Base-by-base conservation (phyloP, 2,329 filamentous ascomycete genomes). In the Decorospora gaudefroyi region DNA sequence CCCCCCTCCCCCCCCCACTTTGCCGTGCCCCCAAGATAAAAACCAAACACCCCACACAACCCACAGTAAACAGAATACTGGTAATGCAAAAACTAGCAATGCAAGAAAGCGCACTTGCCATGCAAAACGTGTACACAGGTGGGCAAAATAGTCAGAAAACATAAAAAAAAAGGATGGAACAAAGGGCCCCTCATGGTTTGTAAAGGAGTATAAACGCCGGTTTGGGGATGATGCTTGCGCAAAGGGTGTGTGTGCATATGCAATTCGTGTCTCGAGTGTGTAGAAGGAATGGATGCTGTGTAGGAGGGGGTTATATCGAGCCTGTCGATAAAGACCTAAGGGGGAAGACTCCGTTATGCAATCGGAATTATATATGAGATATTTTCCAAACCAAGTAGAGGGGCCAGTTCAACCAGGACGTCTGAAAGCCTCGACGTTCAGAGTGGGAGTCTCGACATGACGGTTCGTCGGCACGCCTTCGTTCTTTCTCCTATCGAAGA, bases 401-500 rank as follows among this genome's bases (percentile, higher is more conserved):
- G 11, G 5, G 6, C 5, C 33, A 27, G 12, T 22, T 53, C 50
- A 74, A 18, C 70, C 69, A 39, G 68, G 68, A 25, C 71, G 78
- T 38, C 79, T 75, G 56, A 86, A 81, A 2, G 82, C 79, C 53
- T 88, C 84, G 4, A 87, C 80, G 1, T 80, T 79, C 15, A 88
- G 72, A 4, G 74, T 76, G 2, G 85, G 85, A 28, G 85, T 84
- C 68, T 92, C 88, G 28, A 92, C 83, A 29, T 85, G 82, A 54
- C 74, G 76, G 47, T 89, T 79, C 0, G 75, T 74, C 2, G 81
- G 77, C 7, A 90, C 81, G 30, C 88, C 88, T 64, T 93, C 88
- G 32, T 83, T 82, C 37, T 84, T 83, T 41, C 88, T 79, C 31
- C 88, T 78, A 46, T 92, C 87, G 21, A 90, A 82, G 68, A 92